These are phyloP conservation scores for Solanum sejunctum DNA, from an alignment of 257 asterid species.

Conservation along the genomic window DNA sequence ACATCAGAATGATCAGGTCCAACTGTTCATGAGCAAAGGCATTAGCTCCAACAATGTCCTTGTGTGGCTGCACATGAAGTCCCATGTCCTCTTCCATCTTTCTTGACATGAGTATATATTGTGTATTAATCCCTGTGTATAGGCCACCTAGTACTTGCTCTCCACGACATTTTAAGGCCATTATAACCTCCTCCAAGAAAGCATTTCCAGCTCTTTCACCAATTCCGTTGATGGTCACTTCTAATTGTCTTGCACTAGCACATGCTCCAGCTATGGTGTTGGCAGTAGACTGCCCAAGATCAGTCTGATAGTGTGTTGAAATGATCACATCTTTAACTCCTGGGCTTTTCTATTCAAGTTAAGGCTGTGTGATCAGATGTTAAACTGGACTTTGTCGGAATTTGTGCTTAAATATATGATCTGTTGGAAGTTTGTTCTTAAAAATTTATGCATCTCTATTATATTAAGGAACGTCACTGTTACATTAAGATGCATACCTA, in stretches of 20 bases:
- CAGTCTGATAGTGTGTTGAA: conserved; percentile 94
- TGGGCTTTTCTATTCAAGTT: conserved; percentile 2
- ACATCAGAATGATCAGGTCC: too few relatives aligned
- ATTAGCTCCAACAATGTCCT: conserved; percentile 96
- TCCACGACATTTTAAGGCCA: conserved; percentile 95
- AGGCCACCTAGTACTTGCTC: conserved; percentile 66
- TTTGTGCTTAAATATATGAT: too few relatives aligned
- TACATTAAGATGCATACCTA: too few relatives aligned
- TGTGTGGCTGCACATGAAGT: conserved; percentile 87
- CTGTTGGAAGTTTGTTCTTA: too few relatives aligned
- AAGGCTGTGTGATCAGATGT: too few relatives aligned
- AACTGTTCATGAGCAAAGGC: conserved; percentile 85
- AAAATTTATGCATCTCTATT: too few relatives aligned
- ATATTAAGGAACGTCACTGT: too few relatives aligned
- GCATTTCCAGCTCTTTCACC: conserved; percentile 99
- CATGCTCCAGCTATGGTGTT: conserved; percentile 81
- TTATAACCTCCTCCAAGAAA: conserved; percentile 93
- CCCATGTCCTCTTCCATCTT: conserved; percentile 98
- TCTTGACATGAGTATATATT: conserved; percentile 78
- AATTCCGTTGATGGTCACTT: conserved; percentile 91
- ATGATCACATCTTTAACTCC: conserved; percentile 82
- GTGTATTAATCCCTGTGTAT: conserved; percentile 72
- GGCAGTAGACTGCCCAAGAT: conserved; percentile 92
- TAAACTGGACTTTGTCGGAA: too few relatives aligned
- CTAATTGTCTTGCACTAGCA: conserved; percentile 95